Evolutionary conservation across 176 grass and related monocot species (phyloP), one percentile per base, ranked within the genome.

Genomic region (Phragmites australis): DNA sequence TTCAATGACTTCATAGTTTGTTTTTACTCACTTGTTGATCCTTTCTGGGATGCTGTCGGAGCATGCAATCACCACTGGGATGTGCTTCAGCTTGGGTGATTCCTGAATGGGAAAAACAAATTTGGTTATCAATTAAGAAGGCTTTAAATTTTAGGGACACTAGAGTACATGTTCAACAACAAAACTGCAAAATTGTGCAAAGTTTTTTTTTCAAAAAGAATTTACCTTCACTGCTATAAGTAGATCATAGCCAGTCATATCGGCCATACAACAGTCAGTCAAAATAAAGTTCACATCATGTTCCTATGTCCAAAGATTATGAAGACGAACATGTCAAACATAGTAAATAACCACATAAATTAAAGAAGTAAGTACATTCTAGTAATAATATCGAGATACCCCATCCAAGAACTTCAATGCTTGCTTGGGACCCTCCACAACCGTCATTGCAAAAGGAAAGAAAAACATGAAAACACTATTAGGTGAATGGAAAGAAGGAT

Each of bases 211-310:
- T 0, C 2, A 37, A 65, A n/a, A 3, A 18, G 1, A 10, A 12
- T 40, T 2, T 53, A 66, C 76, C 76, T 79, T 79, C 30, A 79
- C 46, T 79, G 50, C 32, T 21, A 17, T 41, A 3, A 79, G 76
- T 13, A 79, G 29, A 41, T 66, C 31, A 1, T 79, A 79, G 8
- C 46, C 76, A 40, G 13, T 79, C 46, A 79, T 79, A 16, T 26
- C 21, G 0, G 21, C 31, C 13, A 66, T 79, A 25, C 8, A 66
- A 6, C 41, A 66, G 1, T 79, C 61, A 42, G 30, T 15, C 27
- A 72, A 34, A 53, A 72, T 52, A 17, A 72, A 7, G 1, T 72
- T 16, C 46, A 51, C 69, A 32, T 72, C 17, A 72, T n/a, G 5
- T 34, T 21, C 69, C 50, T 72, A 37, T 14, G 19, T 32, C 31